Conservation (phyloP, 768 basidiomycete species). For the Lentinula guzmanii region DNA sequence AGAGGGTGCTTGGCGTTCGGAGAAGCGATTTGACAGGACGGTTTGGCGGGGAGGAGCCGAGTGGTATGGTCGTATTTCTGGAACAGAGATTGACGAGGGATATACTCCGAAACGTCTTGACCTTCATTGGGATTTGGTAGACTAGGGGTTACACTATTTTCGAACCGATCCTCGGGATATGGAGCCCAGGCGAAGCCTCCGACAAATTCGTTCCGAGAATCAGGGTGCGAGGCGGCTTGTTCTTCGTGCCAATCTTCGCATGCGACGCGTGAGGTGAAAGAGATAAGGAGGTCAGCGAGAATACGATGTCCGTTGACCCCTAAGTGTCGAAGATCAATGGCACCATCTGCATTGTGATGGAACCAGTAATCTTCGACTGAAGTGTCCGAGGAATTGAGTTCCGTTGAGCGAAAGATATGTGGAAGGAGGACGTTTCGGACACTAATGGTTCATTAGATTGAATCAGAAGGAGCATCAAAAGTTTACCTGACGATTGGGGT, state of each 20-base stretch:
- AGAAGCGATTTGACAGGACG: not conserved
- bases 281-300: not conserved
- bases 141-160: not conserved
- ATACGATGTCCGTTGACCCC: slow-evolving; percentile 1
- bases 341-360: not conserved
- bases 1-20: not conserved
- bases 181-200: not conserved
- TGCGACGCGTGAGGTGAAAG: not conserved
- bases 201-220: not conserved
- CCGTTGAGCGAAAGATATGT: not conserved
- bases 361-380: slow-evolving; percentile 2
- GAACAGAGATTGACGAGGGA: not conserved
- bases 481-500: not conserved
- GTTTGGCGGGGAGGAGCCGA: not conserved
- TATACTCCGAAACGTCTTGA: not conserved
- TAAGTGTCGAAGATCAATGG: slow-evolving; percentile 1
- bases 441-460: not conserved
- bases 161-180: not conserved
- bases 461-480: not conserved
- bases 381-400: not conserved
- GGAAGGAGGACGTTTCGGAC: slow-evolving; percentile 2
- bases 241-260: slow-evolving; percentile 2
- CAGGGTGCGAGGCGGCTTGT: not conserved
- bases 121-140: not conserved
- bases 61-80: not conserved